These are phyloP conservation scores for Phytophthora cactorum DNA, from an alignment of 352 stramenopile species.

Conservation along the genomic window DNA sequence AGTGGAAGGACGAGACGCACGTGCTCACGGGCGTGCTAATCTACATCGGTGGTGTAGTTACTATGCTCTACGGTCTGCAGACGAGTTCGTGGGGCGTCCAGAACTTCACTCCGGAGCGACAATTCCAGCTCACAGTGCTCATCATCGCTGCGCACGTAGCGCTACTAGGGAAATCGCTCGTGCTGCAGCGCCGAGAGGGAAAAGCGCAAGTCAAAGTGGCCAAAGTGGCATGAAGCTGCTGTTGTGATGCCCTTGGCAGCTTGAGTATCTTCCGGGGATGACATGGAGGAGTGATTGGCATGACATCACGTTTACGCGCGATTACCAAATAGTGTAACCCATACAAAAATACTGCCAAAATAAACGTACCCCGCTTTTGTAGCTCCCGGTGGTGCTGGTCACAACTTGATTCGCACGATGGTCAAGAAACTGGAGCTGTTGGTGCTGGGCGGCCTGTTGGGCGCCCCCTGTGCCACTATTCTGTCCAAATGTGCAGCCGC, in stretches of 20 bases:
- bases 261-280: not conserved
- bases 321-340: constrained; percentile 6
- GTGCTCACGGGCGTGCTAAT: constrained; percentile 60
- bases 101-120: constrained; percentile 40
- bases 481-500: constrained; percentile 38
- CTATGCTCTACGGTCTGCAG: constrained; percentile 57
- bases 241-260: not conserved
- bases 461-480: constrained; percentile 55
- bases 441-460: constrained; percentile 57
- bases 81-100: constrained; percentile 47
- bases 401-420: constrained; percentile 32
- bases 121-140: constrained; percentile 57
- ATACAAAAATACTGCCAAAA: constrained; percentile 23
- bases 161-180: constrained; percentile 45
- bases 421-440: constrained; percentile 66
- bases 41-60: constrained; percentile 58
- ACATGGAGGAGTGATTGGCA: constrained; percentile 1
- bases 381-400: constrained; percentile 18
- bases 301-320: constrained; percentile 11
- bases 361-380: not conserved
- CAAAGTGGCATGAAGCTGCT: constrained; percentile 19
- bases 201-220: constrained; percentile 14
- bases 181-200: constrained; percentile 24
- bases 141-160: constrained; percentile 58
- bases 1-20: constrained; percentile 81